Percentiles rank a stretch among this genome's conserved stretches.
phyloP scores from a whole-genome alignment of 2,329 filamentous ascomycete genomes.

The Penicillium sp. region DNA sequence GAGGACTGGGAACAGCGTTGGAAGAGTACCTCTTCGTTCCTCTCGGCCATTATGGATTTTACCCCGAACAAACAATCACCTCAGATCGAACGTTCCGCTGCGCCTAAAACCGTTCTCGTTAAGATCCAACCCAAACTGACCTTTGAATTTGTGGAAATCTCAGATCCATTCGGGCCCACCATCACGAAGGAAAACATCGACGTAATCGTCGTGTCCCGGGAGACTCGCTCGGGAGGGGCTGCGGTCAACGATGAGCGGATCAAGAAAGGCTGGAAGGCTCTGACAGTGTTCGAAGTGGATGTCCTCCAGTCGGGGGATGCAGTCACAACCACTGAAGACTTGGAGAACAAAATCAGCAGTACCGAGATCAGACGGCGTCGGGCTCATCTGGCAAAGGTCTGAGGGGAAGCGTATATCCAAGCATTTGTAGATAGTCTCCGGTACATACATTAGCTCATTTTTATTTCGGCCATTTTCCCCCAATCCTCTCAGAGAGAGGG shows the following conservation, averaged over 20 bases:
- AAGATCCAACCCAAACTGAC: conserved; percentile 63
- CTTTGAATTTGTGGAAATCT: conserved; percentile 80
- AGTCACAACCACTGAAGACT: conserved; percentile 56
- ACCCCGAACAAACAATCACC: conserved; percentile 42
- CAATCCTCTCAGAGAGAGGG: conserved; percentile 5
- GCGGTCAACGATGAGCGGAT: conserved; percentile 82
- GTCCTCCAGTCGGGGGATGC: conserved; percentile 71
- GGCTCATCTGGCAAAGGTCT: conserved; percentile 40
- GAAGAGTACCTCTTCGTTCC: conserved; percentile 68
- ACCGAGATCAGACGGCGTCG: conserved; percentile 71
- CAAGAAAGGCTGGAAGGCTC: conserved; percentile 72
- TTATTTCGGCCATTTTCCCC: conserved; percentile 19
- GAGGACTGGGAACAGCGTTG: conserved; percentile 79
- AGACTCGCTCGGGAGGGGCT: conserved; percentile 80
- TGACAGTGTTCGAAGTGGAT: conserved; percentile 86
- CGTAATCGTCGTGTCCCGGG: conserved; percentile 81
- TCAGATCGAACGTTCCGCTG: conserved; percentile 33
- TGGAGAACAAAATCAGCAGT: conserved; percentile 86
- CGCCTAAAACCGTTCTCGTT: conserved; percentile 40
- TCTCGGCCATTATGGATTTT: conserved; percentile 64
- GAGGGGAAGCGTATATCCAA: conserved; percentile 10
- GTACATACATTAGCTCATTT: conserved; percentile 14
- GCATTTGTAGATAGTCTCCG: conserved; percentile 8
- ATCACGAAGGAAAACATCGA: conserved; percentile 78
- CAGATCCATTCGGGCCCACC: conserved; percentile 87